phyloP scores from a whole-genome alignment of 441 rosid genomes.

The Viola pubescens region DNA sequence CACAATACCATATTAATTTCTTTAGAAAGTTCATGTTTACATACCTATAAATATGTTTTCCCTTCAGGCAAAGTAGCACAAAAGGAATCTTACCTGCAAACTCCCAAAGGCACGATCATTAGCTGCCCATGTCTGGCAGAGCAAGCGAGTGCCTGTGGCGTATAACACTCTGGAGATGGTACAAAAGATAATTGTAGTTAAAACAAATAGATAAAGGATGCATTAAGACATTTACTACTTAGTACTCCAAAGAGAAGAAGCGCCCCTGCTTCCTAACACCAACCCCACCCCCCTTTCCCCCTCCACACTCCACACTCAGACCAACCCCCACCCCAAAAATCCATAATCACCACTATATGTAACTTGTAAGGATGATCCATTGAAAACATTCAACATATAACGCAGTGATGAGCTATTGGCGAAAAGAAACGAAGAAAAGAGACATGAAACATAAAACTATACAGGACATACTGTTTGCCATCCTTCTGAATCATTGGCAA shows the following conservation, averaged over 20 bases:
- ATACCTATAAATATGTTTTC: not conserved
- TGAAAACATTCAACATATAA: too few relatives aligned
- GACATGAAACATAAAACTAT: conserved; percentile 9
- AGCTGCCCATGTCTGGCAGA: conserved; percentile 83
- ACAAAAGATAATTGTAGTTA: conserved; percentile 21
- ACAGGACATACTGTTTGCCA: conserved; percentile 54
- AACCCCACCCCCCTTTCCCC: too few relatives aligned
- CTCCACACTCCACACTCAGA: too few relatives aligned
- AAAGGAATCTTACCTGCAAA: conserved; percentile 50
- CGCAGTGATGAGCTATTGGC: not conserved
- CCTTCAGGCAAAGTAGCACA: not conserved
- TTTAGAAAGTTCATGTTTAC: not conserved
- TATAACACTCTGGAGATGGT: conserved; percentile 55
- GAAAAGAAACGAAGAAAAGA: conserved; percentile 9
- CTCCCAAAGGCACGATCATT: conserved; percentile 87
- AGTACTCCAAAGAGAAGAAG: too few relatives aligned
- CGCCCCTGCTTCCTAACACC: too few relatives aligned
- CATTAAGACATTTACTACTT: not conserved
- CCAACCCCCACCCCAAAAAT: too few relatives aligned
- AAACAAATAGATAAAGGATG: conserved; percentile 7
- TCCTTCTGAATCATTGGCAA: conserved; percentile 75
- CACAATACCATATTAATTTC: not conserved
- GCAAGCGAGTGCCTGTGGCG: conserved; percentile 83
- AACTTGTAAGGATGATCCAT: too few relatives aligned
- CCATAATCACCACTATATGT: too few relatives aligned